Conservation (phyloP, 225 moss, liverwort and hornwort species). For the Polytrichum commune region DNA sequence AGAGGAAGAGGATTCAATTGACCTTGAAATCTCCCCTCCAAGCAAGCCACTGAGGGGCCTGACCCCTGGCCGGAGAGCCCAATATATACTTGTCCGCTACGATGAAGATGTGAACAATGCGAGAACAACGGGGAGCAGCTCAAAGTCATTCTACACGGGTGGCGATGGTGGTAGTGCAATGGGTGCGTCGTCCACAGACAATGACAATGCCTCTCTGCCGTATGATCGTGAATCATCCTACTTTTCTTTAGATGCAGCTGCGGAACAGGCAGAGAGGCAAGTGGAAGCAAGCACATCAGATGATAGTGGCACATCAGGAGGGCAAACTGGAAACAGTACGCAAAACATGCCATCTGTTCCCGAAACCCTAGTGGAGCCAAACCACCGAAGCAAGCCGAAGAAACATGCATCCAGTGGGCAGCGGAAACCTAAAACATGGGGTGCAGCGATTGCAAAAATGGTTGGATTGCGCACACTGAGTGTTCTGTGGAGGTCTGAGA, state of each 20-base stretch:
- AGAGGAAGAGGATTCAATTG: constrained; percentile 51
- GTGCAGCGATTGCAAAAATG: constrained; percentile 50
- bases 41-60: constrained; percentile 31
- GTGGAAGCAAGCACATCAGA: constrained; percentile 46
- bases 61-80: constrained; percentile 31
- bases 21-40: constrained; percentile 42
- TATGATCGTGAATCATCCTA: constrained; percentile 20
- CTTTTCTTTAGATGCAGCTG: constrained; percentile 17
- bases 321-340: constrained; percentile 26
- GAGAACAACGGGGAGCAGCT: constrained; percentile 16
- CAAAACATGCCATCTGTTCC: constrained; percentile 6
- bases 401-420: constrained; percentile 27
- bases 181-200: not conserved
- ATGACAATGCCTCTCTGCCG: constrained; percentile 11
- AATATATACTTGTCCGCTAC: constrained; percentile 44
- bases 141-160: constrained; percentile 35
- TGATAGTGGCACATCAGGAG: constrained; percentile 37
- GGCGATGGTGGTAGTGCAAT: constrained; percentile 9
- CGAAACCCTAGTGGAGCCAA: constrained; percentile 9
- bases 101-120: constrained; percentile 24
- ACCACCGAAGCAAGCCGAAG: constrained; percentile 32
- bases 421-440: constrained; percentile 46
- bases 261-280: constrained; percentile 24
- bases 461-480: constrained; percentile 42
- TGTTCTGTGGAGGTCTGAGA: constrained; percentile 35